Conservation (phyloP, 768 basidiomycete genomes). For the Mycena galericulata region DNA sequence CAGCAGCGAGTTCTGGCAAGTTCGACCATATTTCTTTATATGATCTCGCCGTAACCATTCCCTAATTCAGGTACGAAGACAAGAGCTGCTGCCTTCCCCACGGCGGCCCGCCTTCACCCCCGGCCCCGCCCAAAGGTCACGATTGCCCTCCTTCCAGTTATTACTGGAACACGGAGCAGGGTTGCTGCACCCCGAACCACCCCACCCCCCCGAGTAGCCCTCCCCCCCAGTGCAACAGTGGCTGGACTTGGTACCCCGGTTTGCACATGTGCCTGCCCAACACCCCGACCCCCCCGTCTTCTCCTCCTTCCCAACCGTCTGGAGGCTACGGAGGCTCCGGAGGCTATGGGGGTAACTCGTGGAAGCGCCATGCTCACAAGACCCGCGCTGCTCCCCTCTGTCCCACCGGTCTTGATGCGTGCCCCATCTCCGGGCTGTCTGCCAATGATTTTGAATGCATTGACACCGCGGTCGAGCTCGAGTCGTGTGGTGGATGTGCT, state of each 20-base stretch:
- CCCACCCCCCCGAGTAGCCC: conserved; percentile 54
- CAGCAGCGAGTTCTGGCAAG: conserved; percentile 50
- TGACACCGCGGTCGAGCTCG: conserved; percentile 70
- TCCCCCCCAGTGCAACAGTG: conserved; percentile 61
- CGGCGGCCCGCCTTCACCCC: conserved; percentile 53
- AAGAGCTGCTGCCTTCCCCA: conserved; percentile 58
- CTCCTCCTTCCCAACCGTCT: conserved; percentile 54
- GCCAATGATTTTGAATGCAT: conserved; percentile 70
- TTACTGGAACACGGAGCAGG: conserved; percentile 61
- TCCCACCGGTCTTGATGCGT: conserved; percentile 66
- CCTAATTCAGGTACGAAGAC: conserved; percentile 41
- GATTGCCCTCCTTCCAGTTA: conserved; percentile 59
- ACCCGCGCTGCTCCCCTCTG: conserved; percentile 56
- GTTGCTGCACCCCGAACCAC: conserved; percentile 66
- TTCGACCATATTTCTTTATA: not conserved
- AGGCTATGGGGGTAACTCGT: conserved; percentile 7
- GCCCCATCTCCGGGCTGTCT: conserved; percentile 60
- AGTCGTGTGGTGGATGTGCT: conserved; percentile 83
- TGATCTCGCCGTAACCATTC: not conserved
- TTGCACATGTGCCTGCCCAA: conserved; percentile 56
- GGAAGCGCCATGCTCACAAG: conserved; percentile 36
- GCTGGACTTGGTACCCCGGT: conserved; percentile 59
- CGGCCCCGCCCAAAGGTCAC: conserved; percentile 60
- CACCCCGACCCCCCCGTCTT: conserved; percentile 43
- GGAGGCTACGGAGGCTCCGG: conserved; percentile 38